These are phyloP conservation scores for Amniculicola lignicola DNA, from an alignment of 495 filamentous ascomycete genomes.

Conservation along the genomic window DNA sequence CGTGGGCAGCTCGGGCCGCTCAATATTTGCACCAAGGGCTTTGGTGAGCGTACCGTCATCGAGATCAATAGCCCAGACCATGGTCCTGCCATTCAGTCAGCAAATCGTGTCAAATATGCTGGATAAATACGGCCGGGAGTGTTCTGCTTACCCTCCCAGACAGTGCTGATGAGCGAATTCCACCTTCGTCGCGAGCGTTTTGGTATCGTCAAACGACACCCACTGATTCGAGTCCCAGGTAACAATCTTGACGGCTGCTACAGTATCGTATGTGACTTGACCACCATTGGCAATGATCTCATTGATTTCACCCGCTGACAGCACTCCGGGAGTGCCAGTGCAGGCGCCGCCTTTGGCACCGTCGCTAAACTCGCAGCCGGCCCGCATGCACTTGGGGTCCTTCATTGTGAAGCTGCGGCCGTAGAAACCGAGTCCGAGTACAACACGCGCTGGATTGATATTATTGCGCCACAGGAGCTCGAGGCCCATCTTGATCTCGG, in stretches of 20 bases:
- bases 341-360: not conserved
- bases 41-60: not conserved
- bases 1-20: too few species aligned
- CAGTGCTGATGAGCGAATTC: not conserved
- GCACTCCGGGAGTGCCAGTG: not conserved
- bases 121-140: too few species aligned
- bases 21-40: too few species aligned
- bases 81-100: too few species aligned
- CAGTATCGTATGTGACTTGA: not conserved
- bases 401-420: not conserved
- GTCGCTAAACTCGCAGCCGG: not conserved
- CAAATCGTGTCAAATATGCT: too few species aligned
- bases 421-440: conserved; percentile 1
- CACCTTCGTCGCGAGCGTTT: not conserved
- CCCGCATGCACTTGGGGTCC: not conserved
- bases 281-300: not conserved
- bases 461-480: not conserved
- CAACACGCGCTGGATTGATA: not conserved
- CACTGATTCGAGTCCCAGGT: not conserved
- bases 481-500: not conserved
- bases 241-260: not conserved
- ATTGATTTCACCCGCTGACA: not conserved
- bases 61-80: conserved; percentile 1
- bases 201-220: not conserved
- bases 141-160: not conserved